A percentile compares a stretch with the other conserved stretches of the same genome.
These are phyloP conservation scores for Vigna nakashimae DNA, from an alignment of 306 rosid genomes.

Conservation along the genomic window DNA sequence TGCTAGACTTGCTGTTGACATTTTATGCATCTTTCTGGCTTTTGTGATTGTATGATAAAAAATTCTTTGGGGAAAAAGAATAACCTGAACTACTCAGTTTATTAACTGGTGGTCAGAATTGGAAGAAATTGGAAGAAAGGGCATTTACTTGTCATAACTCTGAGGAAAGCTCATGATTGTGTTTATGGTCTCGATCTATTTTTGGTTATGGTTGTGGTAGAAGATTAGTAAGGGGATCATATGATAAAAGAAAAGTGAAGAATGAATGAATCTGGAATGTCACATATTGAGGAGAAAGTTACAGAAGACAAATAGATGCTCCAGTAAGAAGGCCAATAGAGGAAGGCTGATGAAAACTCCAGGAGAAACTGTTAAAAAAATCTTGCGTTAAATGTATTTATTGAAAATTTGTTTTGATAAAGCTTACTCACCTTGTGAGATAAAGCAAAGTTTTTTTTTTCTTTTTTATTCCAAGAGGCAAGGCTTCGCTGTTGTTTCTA, in stretches of 20 bases:
- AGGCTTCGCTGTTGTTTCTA: neutral
- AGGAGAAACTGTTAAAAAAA: neutral
- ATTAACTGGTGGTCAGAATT: neutral
- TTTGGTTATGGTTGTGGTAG: neutral
- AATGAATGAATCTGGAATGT: neutral
- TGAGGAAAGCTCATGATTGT: conserved; percentile 10
- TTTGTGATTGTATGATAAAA: neutral
- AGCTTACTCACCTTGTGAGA: neutral
- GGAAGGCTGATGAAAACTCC: neutral
- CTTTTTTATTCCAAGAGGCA: neutral
- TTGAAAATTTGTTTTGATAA: neutral
- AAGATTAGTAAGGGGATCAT: neutral
- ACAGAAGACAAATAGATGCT: neutral
- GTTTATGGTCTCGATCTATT: neutral
- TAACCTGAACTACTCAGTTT: conserved; percentile 1
- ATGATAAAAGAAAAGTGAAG: neutral
- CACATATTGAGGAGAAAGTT: neutral
- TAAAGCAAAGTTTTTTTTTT: neutral
- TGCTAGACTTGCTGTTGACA: no score
- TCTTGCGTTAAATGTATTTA: neutral
- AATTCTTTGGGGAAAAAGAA: no score
- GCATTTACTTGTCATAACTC: neutral
- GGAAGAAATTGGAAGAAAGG: neutral
- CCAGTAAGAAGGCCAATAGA: neutral
- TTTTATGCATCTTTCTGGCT: neutral